Evolutionary conservation across 1,284 basidiomycete species (phyloP).

Genomic region (Pisolithus thermaeus): DNA sequence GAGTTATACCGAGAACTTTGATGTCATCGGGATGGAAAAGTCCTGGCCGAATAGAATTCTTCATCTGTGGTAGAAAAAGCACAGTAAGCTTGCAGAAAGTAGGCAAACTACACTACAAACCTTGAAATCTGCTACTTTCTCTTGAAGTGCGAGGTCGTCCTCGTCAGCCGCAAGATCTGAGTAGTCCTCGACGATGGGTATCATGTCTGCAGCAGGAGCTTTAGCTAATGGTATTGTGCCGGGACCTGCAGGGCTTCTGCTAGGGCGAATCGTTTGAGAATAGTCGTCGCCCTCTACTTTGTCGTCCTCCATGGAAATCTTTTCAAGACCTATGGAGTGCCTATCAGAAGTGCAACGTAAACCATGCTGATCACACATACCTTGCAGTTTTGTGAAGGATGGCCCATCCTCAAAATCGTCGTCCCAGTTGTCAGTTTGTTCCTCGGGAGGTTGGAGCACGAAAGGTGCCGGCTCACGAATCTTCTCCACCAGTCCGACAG

Average conservation of each 20-base stretch:
- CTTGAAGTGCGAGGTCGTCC: slow-evolving; percentile 64
- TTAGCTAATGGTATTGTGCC: slow-evolving; percentile 50
- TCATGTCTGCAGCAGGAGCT: slow-evolving; percentile 53
- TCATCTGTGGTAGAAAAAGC: slow-evolving; percentile 41
- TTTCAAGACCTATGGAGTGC: slow-evolving; percentile 50
- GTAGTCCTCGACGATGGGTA: slow-evolving; percentile 81
- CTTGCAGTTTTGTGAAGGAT: slow-evolving; percentile 79
- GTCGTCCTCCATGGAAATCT: slow-evolving; percentile 53
- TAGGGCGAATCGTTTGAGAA: slow-evolving; percentile 70
- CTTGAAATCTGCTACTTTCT: slow-evolving; percentile 79
- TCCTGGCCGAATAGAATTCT: slow-evolving; percentile 63
- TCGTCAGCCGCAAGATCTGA: slow-evolving; percentile 78
- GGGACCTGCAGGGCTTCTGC: slow-evolving; percentile 53
- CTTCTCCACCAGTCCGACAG: slow-evolving; percentile 45
- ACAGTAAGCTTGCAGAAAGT: slow-evolving; percentile 1
- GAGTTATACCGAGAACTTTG: slow-evolving; percentile 55
- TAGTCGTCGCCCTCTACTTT: slow-evolving; percentile 65
- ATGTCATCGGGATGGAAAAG: slow-evolving; percentile 88
- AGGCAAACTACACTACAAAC: slow-evolving; percentile 31
- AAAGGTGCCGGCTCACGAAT: slow-evolving; percentile 50
- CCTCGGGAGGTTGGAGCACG: slow-evolving; percentile 64
- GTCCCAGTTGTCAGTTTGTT: slow-evolving; percentile 94
- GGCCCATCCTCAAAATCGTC: slow-evolving; percentile 96
- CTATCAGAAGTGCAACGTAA: background rate
- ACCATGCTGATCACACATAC: slow-evolving; percentile 28